Percentiles rank a stretch among this genome's conserved stretches.
Conservation (phyloP, 352 stramenopile genomes). For the Stramenopiles sp. region DNA sequence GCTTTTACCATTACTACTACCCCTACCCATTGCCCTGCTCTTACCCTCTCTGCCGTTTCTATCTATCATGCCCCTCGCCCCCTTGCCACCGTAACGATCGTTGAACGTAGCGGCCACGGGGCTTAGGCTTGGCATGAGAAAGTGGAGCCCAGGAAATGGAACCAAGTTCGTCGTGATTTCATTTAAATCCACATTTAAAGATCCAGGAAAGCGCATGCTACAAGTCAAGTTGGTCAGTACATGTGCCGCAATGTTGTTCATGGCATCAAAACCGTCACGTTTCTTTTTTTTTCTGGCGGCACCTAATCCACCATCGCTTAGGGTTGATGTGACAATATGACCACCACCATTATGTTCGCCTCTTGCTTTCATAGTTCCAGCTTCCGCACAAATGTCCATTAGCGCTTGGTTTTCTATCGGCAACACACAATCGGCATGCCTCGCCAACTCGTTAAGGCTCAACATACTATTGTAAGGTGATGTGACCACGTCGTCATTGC, state of each 20-base stretch:
- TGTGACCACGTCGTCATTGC: slow-evolving; percentile 92
- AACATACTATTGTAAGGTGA: slow-evolving; percentile 99
- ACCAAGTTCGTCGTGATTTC: slow-evolving; percentile 38
- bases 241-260: neutral
- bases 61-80: too few species aligned
- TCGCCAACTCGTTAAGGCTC: slow-evolving; percentile 95
- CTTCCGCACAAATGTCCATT: slow-evolving; percentile 99
- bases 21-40: too few species aligned
- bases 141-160: slow-evolving; percentile 33
- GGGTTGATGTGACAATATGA: neutral
- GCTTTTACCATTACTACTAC: too few species aligned
- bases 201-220: slow-evolving; percentile 27
- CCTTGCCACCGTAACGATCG: too few species aligned
- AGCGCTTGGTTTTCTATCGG: slow-evolving; percentile 98
- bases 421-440: slow-evolving; percentile 99
- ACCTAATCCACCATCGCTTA: too few species aligned
- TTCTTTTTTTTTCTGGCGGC: too few species aligned
- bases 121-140: slow-evolving; percentile 26
- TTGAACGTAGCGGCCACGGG: slow-evolving; percentile 20
- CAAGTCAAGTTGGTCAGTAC: slow-evolving; percentile 31
- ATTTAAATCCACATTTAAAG: slow-evolving; percentile 36
- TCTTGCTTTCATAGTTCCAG: slow-evolving; percentile 96
- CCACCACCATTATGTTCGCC: too few species aligned
- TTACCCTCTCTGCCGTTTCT: too few species aligned
- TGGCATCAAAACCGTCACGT: too few species aligned